Evolutionary conservation across 1,284 basidiomycete species (phyloP).

Genomic region (Austropuccinia psidii): DNA sequence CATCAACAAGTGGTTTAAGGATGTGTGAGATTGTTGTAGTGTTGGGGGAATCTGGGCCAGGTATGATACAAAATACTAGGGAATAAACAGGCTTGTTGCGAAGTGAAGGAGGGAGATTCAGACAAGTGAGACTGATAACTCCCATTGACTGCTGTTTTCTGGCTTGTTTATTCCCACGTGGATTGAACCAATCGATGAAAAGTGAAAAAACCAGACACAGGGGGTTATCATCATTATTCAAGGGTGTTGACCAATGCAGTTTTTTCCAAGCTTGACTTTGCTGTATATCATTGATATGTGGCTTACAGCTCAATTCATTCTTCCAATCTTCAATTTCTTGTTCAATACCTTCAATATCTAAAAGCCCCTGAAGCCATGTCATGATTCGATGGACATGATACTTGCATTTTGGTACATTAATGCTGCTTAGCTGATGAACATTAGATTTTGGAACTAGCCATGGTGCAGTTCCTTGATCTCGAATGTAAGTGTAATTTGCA

Average conservation of each 20-base stretch:
- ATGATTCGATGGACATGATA: too few species aligned
- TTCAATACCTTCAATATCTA: not conserved
- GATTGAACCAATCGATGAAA: constrained; percentile 30
- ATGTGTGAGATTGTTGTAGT: not conserved
- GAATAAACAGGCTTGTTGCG: not conserved
- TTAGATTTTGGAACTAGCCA: too few species aligned
- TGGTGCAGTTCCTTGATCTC: too few species aligned
- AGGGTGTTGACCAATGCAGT: not conserved
- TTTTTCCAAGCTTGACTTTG: not conserved
- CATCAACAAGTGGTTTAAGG: not conserved
- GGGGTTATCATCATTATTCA: not conserved
- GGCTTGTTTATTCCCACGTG: not conserved
- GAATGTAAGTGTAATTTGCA: too few species aligned
- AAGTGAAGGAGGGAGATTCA: not conserved
- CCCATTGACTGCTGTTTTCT: not conserved
- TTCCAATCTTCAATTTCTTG: not conserved
- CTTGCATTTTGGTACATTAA: too few species aligned
- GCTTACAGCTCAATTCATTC: not conserved
- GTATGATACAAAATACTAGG: not conserved
- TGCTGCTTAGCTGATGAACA: too few species aligned
- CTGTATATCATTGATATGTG: not conserved
- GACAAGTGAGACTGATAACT: not conserved
- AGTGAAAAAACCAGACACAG: constrained; percentile 7
- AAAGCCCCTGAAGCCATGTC: not conserved
- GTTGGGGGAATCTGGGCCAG: not conserved